phyloP scores from a whole-genome alignment of 1,284 basidiomycete species.

The Cryptococcus sp. region DNA sequence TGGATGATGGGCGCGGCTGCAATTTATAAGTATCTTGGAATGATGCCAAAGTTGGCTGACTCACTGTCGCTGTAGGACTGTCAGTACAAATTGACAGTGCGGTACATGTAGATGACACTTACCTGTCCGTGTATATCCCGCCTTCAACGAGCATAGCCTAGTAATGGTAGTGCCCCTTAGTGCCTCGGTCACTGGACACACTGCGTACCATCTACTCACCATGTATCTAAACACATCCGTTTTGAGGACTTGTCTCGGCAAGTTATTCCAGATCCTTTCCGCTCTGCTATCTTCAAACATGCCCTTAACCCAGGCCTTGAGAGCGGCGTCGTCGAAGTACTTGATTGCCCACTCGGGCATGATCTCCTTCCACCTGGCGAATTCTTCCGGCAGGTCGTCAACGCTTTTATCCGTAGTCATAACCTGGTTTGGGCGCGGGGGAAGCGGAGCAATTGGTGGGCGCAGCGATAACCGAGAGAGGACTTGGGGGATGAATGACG shows the following conservation, averaged over 20 bases:
- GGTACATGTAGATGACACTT: constrained; percentile 1
- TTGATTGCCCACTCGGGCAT: constrained; percentile 40
- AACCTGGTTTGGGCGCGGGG: constrained; percentile 32
- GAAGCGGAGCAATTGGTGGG: constrained; percentile 30
- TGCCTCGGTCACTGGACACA: neutral
- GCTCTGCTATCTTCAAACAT: constrained; percentile 33
- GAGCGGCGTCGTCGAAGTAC: constrained; percentile 34
- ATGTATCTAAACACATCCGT: constrained; percentile 40
- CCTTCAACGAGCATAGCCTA: constrained; percentile 39
- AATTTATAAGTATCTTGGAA: neutral
- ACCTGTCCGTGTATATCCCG: constrained; percentile 43
- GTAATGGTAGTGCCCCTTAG: neutral
- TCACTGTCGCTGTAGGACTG: constrained; percentile 14
- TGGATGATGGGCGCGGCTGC: constrained; percentile 38
- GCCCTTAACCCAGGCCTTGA: constrained; percentile 35
- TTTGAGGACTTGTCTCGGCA: constrained; percentile 40
- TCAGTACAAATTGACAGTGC: constrained; percentile 5
- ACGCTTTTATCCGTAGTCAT: constrained; percentile 39
- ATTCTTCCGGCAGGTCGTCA: constrained; percentile 33
- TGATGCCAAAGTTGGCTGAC: constrained; percentile 1
- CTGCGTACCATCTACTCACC: constrained; percentile 9
- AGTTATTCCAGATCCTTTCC: constrained; percentile 31
- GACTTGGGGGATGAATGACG: constrained; percentile 24
- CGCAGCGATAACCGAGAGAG: constrained; percentile 29
- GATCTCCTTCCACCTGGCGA: constrained; percentile 37